Conservation (phyloP, 176 grass and related monocot species). For the Puya raimondii region DNA sequence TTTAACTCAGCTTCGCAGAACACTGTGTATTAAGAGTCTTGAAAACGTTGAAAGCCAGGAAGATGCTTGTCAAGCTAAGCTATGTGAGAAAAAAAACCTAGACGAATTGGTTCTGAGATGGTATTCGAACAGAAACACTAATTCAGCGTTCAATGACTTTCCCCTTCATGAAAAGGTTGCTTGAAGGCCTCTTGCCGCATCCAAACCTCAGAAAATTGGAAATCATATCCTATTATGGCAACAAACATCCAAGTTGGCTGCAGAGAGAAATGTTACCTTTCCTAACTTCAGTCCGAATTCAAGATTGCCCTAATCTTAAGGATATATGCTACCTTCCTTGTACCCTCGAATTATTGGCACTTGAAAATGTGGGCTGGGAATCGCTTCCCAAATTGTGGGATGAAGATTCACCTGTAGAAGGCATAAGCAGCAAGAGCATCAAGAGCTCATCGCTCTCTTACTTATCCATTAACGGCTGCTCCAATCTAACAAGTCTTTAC, state of each 20-base stretch:
- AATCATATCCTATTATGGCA: slow-evolving; percentile 34
- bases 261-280: neutral
- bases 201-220: slow-evolving; percentile 25
- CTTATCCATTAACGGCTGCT: neutral
- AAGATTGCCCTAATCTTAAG: neutral
- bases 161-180: neutral
- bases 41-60: slow-evolving; percentile 22
- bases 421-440: neutral
- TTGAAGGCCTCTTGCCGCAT: slow-evolving; percentile 26
- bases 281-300: neutral
- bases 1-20: slow-evolving; percentile 16
- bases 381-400: slow-evolving; percentile 6
- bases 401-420: neutral
- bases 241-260: slow-evolving; percentile 23
- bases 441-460: slow-evolving; percentile 1
- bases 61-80: slow-evolving; percentile 17
- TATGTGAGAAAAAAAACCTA: slow-evolving; percentile 15
- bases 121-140: neutral
- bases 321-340: neutral
- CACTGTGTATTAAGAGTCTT: neutral
- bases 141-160: neutral
- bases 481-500: neutral
- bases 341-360: neutral
- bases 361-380: neutral
- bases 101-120: slow-evolving; percentile 16